Evolutionary conservation across 2,329 filamentous ascomycete species (phyloP), one percentile per base, ranked within the genome.

Genomic region (Clonostachys solani): DNA sequence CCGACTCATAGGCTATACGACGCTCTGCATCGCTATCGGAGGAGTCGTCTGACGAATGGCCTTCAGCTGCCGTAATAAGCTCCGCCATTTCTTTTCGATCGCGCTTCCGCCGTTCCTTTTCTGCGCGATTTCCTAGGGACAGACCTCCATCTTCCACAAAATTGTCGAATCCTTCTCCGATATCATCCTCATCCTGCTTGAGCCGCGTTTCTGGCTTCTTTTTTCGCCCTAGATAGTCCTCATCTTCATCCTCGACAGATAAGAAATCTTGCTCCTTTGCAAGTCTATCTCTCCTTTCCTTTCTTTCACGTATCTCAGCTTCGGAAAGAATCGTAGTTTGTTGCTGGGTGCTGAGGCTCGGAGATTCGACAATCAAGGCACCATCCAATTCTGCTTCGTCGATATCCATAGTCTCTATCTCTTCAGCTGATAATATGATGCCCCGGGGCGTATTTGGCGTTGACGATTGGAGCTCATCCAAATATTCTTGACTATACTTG

Each of bases 101-200:
- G 41, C 77, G 78, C 46, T 74, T 76, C 43, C 79, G 73, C 1
- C 81, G 85, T 55, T 90, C 88, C 17, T 80, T 81, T 65, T 94
- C 89, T 1, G 90, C 90, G 50, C 87, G 88, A 51, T 78, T 83
- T 34, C 91, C 89, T 0, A 96, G 74, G 2, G 88, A 81, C 10
- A 96, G 80, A 8, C 82, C 81, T 9, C 88, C 90, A 60, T 96
- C 89, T 38, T 94, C 88, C 9, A 94, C 89, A 57, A 89, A 96
- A 47, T 92, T 86, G 50, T 97, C 92, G 56, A 95, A 97, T 0
- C 91, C 92, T 68, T 97, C 94, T 36, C 88, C 89, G 0, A 96
- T 78, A 59, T 97, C 90, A 61, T 97, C 92, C 56, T 97, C 92
- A 34, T 96, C 91, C 40, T 78, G 80, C 6, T 91, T 79, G 3